A percentile compares a stretch with the other conserved stretches of the same genome.
phyloP scores from a whole-genome alignment of 2,329 filamentous ascomycete species.

The Myriosclerotinia duriaeana region DNA sequence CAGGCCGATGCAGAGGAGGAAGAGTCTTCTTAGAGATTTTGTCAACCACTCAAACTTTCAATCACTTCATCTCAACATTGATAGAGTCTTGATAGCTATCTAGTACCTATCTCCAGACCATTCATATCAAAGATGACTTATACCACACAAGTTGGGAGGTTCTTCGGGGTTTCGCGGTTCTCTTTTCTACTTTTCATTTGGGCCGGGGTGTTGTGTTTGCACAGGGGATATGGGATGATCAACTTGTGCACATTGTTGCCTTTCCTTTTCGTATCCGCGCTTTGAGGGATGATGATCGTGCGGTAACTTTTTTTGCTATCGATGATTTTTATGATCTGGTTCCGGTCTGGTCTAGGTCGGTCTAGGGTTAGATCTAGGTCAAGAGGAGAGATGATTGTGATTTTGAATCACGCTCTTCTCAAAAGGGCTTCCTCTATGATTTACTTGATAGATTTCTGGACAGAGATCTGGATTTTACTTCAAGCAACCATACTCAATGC shows the following conservation, averaged over 20 bases:
- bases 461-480: neutral
- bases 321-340: constrained; percentile 16
- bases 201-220: constrained; percentile 37
- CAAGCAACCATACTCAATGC: constrained; percentile 34
- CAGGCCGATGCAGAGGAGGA: constrained; percentile 58
- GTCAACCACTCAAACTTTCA: constrained; percentile 26
- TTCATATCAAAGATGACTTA: constrained; percentile 25
- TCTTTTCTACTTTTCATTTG: constrained; percentile 36
- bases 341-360: constrained; percentile 23
- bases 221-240: constrained; percentile 32
- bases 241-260: constrained; percentile 26
- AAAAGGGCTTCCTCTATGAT: neutral
- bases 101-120: constrained; percentile 7
- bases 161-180: constrained; percentile 26
- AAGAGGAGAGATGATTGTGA: constrained; percentile 1
- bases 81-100: constrained; percentile 18
- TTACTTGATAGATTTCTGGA: neutral
- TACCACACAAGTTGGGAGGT: constrained; percentile 21
- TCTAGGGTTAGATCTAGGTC: constrained; percentile 17
- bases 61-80: constrained; percentile 30
- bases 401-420: constrained; percentile 28
- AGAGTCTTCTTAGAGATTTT: constrained; percentile 45
- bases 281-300: constrained; percentile 15
- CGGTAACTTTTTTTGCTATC: constrained; percentile 7
- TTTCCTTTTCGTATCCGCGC: constrained; percentile 30